phyloP scores from a whole-genome alignment of 177 flowering plant genomes.

The Vitis hybrid region DNA sequence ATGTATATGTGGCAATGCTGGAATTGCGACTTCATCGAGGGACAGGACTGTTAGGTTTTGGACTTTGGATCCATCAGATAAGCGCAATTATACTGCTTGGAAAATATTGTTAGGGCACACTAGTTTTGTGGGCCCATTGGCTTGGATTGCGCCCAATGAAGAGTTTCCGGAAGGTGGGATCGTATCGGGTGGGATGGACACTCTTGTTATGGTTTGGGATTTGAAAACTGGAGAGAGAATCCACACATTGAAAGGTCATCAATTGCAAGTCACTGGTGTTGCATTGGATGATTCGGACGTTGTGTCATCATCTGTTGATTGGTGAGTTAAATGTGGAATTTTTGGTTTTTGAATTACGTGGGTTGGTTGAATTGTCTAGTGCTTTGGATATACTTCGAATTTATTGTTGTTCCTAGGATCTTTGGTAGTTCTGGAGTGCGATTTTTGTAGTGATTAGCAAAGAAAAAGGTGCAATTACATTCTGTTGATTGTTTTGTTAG shows the following conservation, averaged over 20 bases:
- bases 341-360: too few relatives aligned
- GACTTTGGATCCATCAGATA: slow-evolving; percentile 48
- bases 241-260: slow-evolving; percentile 74
- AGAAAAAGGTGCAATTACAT: too few relatives aligned
- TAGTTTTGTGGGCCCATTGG: slow-evolving; percentile 91
- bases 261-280: slow-evolving; percentile 80
- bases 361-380: too few relatives aligned
- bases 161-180: slow-evolving; percentile 74
- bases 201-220: slow-evolving; percentile 79
- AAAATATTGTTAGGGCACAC: slow-evolving; percentile 81
- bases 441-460: too few relatives aligned
- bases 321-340: slow-evolving; percentile 41
- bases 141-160: slow-evolving; percentile 75
- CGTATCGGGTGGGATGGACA: slow-evolving; percentile 99
- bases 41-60: slow-evolving; percentile 83
- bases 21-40: slow-evolving; percentile 89
- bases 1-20: slow-evolving; percentile 71
- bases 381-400: too few relatives aligned
- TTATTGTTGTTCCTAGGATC: too few relatives aligned
- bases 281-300: slow-evolving; percentile 66
- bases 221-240: slow-evolving; percentile 66
- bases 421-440: too few relatives aligned
- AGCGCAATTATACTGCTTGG: slow-evolving; percentile 41
- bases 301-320: slow-evolving; percentile 78
- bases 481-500: too few relatives aligned